Conservation (phyloP, 2,329 filamentous ascomycete species). For the Penicillium palitans region DNA sequence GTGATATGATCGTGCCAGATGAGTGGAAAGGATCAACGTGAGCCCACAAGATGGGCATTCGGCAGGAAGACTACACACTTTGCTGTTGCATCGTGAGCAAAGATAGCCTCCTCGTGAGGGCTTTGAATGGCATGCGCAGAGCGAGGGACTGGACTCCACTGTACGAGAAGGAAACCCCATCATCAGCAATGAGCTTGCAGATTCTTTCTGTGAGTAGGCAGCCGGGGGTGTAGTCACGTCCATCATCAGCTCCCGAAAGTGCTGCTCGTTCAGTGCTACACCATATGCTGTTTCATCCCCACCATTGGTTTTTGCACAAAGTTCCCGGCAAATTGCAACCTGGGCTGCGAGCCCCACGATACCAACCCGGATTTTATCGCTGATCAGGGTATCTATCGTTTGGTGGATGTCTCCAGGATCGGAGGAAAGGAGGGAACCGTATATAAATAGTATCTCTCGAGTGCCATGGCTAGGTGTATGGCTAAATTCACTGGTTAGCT, state of each 20-base stretch:
- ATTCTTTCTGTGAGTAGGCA: slow-evolving; percentile 61
- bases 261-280: slow-evolving; percentile 80
- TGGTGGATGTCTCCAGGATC: slow-evolving; percentile 95
- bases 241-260: slow-evolving; percentile 87
- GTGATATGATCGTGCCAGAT: slow-evolving; percentile 89
- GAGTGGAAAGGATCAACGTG: slow-evolving; percentile 90
- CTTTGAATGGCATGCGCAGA: slow-evolving; percentile 88
- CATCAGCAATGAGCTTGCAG: slow-evolving; percentile 69
- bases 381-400: slow-evolving; percentile 75
- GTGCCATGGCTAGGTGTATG: slow-evolving; percentile 93
- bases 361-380: slow-evolving; percentile 81
- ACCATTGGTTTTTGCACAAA: slow-evolving; percentile 83
- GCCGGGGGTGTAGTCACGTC: slow-evolving; percentile 85
- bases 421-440: slow-evolving; percentile 83
- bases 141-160: slow-evolving; percentile 68
- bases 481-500: slow-evolving; percentile 44
- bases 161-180: slow-evolving; percentile 96
- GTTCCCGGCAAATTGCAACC: slow-evolving; percentile 85
- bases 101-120: slow-evolving; percentile 81
- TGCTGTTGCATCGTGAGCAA: slow-evolving; percentile 83
- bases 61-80: slow-evolving; percentile 85
- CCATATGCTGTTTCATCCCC: slow-evolving; percentile 72
- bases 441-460: slow-evolving; percentile 86
- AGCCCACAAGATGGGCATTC: slow-evolving; percentile 90
- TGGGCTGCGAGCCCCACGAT: slow-evolving; percentile 90